These are phyloP conservation scores for Globisporangium perplexum DNA, from an alignment of 352 stramenopile genomes.

Conservation along the genomic window DNA sequence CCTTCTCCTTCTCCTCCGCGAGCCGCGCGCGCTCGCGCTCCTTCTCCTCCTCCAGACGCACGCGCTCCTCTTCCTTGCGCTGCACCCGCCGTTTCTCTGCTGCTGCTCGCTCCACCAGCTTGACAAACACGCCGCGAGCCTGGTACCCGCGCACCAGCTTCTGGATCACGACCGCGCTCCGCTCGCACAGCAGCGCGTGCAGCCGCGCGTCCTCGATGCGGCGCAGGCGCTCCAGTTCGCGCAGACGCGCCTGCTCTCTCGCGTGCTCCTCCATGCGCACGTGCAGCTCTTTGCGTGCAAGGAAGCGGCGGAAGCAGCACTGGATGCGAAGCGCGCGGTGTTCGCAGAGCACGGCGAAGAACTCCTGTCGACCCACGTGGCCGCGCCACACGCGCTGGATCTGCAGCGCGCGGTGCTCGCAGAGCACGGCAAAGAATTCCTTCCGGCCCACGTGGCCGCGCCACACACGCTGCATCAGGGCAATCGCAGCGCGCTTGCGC, in stretches of 20 bases:
- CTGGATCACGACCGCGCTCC: slow-evolving; percentile 42
- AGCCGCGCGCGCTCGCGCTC: slow-evolving; percentile 11
- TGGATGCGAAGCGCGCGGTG: slow-evolving; percentile 39
- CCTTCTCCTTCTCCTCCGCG: slow-evolving; percentile 20
- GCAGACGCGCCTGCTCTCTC: slow-evolving; percentile 24
- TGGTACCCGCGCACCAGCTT: slow-evolving; percentile 39
- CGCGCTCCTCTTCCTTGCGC: slow-evolving; percentile 13
- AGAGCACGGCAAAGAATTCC: slow-evolving; percentile 17
- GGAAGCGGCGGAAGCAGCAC: slow-evolving; percentile 34
- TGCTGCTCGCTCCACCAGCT: slow-evolving; percentile 28
- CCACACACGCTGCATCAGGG: slow-evolving; percentile 27
- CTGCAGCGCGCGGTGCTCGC: slow-evolving; percentile 25
- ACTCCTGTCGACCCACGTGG: slow-evolving; percentile 28
- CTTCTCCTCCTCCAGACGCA: no score
- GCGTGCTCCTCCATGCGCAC: slow-evolving; percentile 21
- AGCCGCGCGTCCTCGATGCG: slow-evolving; percentile 14
- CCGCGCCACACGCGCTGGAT: slow-evolving; percentile 52
- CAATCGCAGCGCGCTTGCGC: slow-evolving; percentile 14
- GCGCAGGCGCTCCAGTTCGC: slow-evolving; percentile 17
- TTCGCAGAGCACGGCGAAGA: slow-evolving; percentile 25
- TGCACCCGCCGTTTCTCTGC: slow-evolving; percentile 30
- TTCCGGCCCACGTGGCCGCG: slow-evolving; percentile 25
- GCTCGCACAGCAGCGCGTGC: slow-evolving; percentile 16
- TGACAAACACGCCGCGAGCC: slow-evolving; percentile 28
- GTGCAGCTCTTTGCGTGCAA: slow-evolving; percentile 30